Evolutionary conservation across 306 rosid genomes (phyloP).

Genomic region (peach (Prunus persica)): Prunus_persica_NCBIv2 NC_034013.1:16654501-16655000

Average conservation of each 20-base stretch:
- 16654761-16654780: neutral
- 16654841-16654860: constrained; percentile 55
- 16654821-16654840: constrained; percentile 1
- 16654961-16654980: constrained; percentile 80
- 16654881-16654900: constrained; percentile 91
- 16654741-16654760: constrained; percentile 7
- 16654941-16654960: constrained; percentile 83
- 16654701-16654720: constrained; percentile 96
- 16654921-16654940: constrained; percentile 99
- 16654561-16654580: constrained; percentile 54
- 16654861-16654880: constrained; percentile 97
- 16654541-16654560: constrained; percentile 8
- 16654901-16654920: constrained; percentile 96
- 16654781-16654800: constrained; percentile 12
- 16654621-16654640: constrained; percentile 74
- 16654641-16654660: constrained; percentile 92
- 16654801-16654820: constrained; percentile 17
- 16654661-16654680: constrained; percentile 92
- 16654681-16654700: constrained; percentile 76
- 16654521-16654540: constrained; percentile 5
- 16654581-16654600: constrained; percentile 77
- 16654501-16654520: constrained; percentile 12
- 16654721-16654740: constrained; percentile 97
- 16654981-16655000: constrained; percentile 76
- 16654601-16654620: constrained; percentile 89